A percentile compares a stretch with the other conserved stretches of the same genome.
These are phyloP conservation scores for Hemisphaericaspora xylanilytica DNA, from an alignment of 1,139 yeast genomes.

Conservation along the genomic window DNA sequence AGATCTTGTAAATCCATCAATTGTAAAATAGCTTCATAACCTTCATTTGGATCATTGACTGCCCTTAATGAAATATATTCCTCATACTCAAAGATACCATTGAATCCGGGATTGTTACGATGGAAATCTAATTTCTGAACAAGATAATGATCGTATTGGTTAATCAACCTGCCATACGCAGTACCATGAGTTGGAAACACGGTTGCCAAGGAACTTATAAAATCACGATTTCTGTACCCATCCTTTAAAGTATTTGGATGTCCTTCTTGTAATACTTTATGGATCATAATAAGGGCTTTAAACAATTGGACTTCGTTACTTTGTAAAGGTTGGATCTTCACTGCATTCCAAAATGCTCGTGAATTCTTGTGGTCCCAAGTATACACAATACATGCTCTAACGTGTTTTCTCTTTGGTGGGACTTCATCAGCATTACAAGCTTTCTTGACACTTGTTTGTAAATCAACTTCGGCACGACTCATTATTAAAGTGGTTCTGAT, in stretches of 20 bases:
- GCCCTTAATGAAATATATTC: slow-evolving; percentile 87
- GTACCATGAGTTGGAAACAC: slow-evolving; percentile 42
- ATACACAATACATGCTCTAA: slow-evolving; percentile 87
- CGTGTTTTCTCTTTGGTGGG: slow-evolving; percentile 96
- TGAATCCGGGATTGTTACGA: slow-evolving; percentile 81
- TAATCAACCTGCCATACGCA: slow-evolving; percentile 72
- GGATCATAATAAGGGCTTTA: slow-evolving; percentile 84
- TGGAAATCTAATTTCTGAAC: slow-evolving; percentile 80
- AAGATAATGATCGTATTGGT: slow-evolving; percentile 71
- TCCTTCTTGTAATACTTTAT: slow-evolving; percentile 95
- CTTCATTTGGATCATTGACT: slow-evolving; percentile 93
- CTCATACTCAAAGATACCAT: slow-evolving; percentile 94
- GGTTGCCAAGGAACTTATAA: slow-evolving; percentile 39
- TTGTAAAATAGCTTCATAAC: slow-evolving; percentile 85
- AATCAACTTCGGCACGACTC: slow-evolving; percentile 58
- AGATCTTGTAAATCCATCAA: slow-evolving; percentile 84
- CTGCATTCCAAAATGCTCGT: slow-evolving; percentile 80
- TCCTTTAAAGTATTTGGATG: slow-evolving; percentile 83
- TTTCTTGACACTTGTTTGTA: slow-evolving; percentile 71
- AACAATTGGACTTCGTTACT: slow-evolving; percentile 80
- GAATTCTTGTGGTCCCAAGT: slow-evolving; percentile 96
- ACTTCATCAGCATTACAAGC: slow-evolving; percentile 85
- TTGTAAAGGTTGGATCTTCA: slow-evolving; percentile 78
- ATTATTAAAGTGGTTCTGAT: slow-evolving; percentile 16
- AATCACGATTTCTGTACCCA: slow-evolving; percentile 67